phyloP scores from a whole-genome alignment of 1,139 yeast species.

The Pichia sp. region DNA sequence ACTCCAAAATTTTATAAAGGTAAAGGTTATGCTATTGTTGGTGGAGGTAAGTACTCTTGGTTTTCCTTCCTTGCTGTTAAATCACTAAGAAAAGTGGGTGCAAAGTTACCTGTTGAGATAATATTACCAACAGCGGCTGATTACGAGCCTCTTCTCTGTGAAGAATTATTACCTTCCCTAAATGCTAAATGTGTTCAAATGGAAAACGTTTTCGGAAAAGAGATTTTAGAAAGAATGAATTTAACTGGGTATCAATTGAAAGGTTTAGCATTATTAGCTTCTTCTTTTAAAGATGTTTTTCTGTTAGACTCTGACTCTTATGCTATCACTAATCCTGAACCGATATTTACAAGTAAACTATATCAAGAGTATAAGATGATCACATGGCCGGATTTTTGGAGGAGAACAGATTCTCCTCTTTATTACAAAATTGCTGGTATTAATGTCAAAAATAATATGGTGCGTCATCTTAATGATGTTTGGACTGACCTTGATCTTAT shows the following conservation, averaged over 20 bases:
- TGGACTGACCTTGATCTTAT: conserved; percentile 23
- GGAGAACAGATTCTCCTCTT: conserved; percentile 51
- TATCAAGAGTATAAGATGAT: conserved; percentile 26
- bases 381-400: conserved; percentile 66
- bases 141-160: conserved; percentile 46
- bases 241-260: conserved; percentile 49
- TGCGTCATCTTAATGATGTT: conserved; percentile 24
- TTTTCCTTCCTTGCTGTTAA: conserved; percentile 48
- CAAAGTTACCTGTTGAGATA: conserved; percentile 53
- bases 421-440: conserved; percentile 47
- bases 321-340: conserved; percentile 43
- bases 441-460: conserved; percentile 18
- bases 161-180: conserved; percentile 36
- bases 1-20: conserved; percentile 31
- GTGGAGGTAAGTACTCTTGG: conserved; percentile 55
- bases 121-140: conserved; percentile 46
- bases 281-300: conserved; percentile 43
- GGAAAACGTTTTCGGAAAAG: conserved; percentile 29
- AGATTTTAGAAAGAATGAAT: conserved; percentile 28
- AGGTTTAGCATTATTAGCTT: conserved; percentile 44
- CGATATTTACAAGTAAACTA: conserved; percentile 29
- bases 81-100: conserved; percentile 45
- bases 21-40: conserved; percentile 55
- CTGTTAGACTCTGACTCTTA: conserved; percentile 48
- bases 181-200: conserved; percentile 48